Conservation (phyloP, 2,329 filamentous ascomycete genomes). For the Aspergillus oerlinghausenensis region DNA sequence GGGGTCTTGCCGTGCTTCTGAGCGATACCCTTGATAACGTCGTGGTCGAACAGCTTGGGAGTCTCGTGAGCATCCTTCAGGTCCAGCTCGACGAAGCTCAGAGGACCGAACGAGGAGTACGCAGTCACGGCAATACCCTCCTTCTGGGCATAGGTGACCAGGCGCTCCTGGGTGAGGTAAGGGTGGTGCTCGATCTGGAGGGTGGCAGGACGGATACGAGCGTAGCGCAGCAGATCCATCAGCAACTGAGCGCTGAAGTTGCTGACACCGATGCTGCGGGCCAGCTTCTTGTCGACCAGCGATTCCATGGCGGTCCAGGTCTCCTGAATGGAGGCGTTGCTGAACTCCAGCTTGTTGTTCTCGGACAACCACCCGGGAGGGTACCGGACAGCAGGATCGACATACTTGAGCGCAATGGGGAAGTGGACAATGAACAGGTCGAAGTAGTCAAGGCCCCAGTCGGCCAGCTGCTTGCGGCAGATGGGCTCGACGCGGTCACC, state of each 20-base stretch:
- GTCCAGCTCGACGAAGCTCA: constrained; percentile 72
- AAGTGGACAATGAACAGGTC: constrained; percentile 89
- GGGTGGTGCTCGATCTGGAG: constrained; percentile 91
- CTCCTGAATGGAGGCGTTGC: constrained; percentile 70
- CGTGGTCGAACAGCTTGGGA: constrained; percentile 67
- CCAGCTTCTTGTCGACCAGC: constrained; percentile 64
- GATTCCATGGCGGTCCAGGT: constrained; percentile 79
- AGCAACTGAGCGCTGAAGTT: constrained; percentile 78
- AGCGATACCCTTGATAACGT: constrained; percentile 60
- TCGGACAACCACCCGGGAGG: constrained; percentile 70
- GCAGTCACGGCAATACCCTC: constrained; percentile 72
- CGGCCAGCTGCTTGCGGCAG: constrained; percentile 68
- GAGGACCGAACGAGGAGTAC: constrained; percentile 78
- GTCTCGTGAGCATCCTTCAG: constrained; percentile 63
- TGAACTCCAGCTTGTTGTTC: constrained; percentile 59
- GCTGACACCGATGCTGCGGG: constrained; percentile 71
- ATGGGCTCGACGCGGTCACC: constrained; percentile 71
- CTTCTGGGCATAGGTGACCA: constrained; percentile 64
- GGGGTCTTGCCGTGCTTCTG: constrained; percentile 67
- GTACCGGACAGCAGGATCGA: constrained; percentile 73
- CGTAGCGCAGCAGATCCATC: constrained; percentile 75
- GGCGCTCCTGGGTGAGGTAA: constrained; percentile 71
- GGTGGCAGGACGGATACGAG: constrained; percentile 66
- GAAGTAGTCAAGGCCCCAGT: constrained; percentile 85
- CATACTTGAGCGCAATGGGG: constrained; percentile 79